Percentiles rank a stretch among this genome's conserved stretches.
Evolutionary conservation across 768 basidiomycete genomes (phyloP).

Genomic region (Lentinula edodes): DNA sequence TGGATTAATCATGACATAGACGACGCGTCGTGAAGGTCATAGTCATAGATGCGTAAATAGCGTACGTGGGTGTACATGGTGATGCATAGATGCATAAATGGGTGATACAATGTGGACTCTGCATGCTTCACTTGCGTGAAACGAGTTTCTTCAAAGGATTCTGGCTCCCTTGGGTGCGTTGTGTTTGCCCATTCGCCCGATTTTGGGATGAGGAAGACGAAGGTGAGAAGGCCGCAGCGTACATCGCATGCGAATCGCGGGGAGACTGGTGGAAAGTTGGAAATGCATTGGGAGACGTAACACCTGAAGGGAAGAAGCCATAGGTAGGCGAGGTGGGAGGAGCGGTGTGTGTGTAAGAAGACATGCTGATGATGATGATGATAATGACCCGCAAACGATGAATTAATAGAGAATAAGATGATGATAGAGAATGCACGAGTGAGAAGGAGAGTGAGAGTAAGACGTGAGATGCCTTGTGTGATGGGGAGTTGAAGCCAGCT

Average conservation of each 20-base stretch:
- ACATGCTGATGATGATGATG: constrained; percentile 34
- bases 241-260: constrained; percentile 55
- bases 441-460: neutral
- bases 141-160: constrained; percentile 27
- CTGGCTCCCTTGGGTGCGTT: constrained; percentile 20
- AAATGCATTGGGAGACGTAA: constrained; percentile 55
- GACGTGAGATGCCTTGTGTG: neutral
- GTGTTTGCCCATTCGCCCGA: constrained; percentile 12
- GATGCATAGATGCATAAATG: neutral
- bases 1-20: neutral
- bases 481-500: constrained; percentile 4
- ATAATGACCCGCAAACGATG: neutral
- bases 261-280: constrained; percentile 52
- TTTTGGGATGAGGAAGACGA: constrained; percentile 16
- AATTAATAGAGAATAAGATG: neutral
- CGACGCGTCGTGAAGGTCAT: neutral
- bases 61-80: neutral
- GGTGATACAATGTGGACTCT: neutral
- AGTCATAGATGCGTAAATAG: constrained; percentile 1
- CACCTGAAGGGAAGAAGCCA: constrained; percentile 54
- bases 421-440: neutral
- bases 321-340: constrained; percentile 49
- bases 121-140: constrained; percentile 20
- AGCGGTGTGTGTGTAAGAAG: constrained; percentile 37
- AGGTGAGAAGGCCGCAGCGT: constrained; percentile 36